Percentiles rank a stretch among this genome's conserved stretches.
These are phyloP conservation scores for Sporothrix inflata DNA, from an alignment of 2,329 filamentous ascomycete species.

Conservation along the genomic window DNA sequence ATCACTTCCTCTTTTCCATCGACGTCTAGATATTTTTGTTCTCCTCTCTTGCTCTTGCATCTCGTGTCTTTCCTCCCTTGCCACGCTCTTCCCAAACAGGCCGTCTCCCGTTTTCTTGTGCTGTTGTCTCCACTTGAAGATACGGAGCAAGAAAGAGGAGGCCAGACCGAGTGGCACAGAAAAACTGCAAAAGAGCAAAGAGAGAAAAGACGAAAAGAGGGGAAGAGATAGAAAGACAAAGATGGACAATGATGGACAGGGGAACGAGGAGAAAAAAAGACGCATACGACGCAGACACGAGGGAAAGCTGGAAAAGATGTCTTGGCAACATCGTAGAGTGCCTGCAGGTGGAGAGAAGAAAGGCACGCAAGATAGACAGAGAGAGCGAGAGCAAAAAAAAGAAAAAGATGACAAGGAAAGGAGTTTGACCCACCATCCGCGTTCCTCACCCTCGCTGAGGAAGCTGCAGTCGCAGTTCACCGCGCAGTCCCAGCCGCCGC, in stretches of 20 bases:
- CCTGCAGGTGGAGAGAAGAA: neutral
- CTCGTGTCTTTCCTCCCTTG: constrained; percentile 15
- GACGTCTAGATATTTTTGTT: neutral
- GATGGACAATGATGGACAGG: neutral
- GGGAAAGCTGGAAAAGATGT: neutral
- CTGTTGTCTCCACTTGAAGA: constrained; percentile 7
- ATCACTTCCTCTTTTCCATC: neutral
- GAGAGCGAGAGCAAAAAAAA: neutral
- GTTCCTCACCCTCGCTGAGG: constrained; percentile 34
- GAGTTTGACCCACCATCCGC: constrained; percentile 35
- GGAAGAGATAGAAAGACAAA: neutral
- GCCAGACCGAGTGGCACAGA: neutral
- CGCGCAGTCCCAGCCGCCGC: constrained; percentile 79
- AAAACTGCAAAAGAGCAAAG: constrained; percentile 3
- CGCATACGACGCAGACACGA: neutral
- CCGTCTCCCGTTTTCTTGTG: neutral
- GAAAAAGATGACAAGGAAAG: neutral
- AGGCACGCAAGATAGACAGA: neutral
- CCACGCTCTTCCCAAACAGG: neutral
- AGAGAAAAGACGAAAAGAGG: neutral
- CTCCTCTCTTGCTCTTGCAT: neutral
- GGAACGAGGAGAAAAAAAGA: neutral
- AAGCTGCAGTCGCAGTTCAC: constrained; percentile 65
- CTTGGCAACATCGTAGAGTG: neutral
- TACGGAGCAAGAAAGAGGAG: neutral